These are phyloP conservation scores for Rhizopogon vulgaris DNA, from an alignment of 768 basidiomycete species.

Conservation along the genomic window DNA sequence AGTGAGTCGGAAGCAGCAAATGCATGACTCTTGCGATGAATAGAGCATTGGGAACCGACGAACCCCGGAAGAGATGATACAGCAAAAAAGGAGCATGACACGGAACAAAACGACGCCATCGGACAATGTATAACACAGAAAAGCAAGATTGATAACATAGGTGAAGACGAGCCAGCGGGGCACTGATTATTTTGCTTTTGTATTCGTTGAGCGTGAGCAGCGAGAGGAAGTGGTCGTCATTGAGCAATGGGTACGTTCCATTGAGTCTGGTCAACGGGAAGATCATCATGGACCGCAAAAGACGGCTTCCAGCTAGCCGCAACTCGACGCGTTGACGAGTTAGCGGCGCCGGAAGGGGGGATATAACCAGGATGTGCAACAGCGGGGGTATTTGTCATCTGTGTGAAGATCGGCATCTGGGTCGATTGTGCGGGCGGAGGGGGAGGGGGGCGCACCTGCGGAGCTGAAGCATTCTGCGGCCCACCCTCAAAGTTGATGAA, in stretches of 20 bases:
- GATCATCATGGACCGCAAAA: constrained; percentile 11
- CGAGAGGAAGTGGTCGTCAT: background rate
- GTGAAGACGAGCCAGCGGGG: background rate
- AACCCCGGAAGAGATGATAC: background rate
- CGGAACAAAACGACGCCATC: constrained; percentile 1
- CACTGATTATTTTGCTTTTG: constrained; percentile 6
- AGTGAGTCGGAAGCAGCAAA: background rate
- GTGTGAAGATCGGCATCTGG: constrained; percentile 20
- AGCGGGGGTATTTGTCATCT: constrained; percentile 17
- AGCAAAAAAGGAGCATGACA: background rate
- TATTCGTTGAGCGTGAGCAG: background rate
- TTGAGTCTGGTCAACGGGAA: constrained; percentile 22
- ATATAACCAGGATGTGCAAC: constrained; percentile 28
- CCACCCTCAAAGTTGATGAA: constrained; percentile 31
- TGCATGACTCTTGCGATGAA: background rate
- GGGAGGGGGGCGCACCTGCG: constrained; percentile 16
- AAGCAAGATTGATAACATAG: constrained; percentile 2
- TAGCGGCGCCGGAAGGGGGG: constrained; percentile 49
- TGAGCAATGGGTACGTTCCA: constrained; percentile 20
- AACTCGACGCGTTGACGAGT: constrained; percentile 47
- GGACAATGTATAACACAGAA: background rate
- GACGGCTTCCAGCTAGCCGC: constrained; percentile 42
- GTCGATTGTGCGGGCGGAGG: constrained; percentile 11
- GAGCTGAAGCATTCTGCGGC: constrained; percentile 8
- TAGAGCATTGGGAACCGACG: background rate